phyloP scores from a whole-genome alignment of 129 eudicot species.

The Flaveria bidentis region DNA sequence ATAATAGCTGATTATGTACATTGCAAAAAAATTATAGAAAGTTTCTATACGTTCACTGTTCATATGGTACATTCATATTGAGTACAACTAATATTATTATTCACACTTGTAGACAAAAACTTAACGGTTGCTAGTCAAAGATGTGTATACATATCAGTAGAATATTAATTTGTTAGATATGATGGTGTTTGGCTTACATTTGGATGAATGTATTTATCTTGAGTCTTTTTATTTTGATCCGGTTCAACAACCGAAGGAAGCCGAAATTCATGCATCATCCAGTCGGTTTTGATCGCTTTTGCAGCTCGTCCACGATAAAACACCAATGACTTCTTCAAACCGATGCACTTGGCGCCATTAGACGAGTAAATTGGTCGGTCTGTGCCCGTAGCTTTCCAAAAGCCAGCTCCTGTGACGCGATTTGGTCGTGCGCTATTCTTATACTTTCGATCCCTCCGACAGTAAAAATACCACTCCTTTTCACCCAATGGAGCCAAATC shows the following conservation, averaged over 20 bases:
- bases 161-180: not conserved
- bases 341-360: constrained; percentile 66
- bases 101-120: too few relatives aligned
- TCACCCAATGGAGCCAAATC: constrained; percentile 85
- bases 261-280: constrained; percentile 99
- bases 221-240: constrained; percentile 45
- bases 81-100: not conserved
- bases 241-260: constrained; percentile 56
- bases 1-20: not conserved
- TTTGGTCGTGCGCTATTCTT: constrained; percentile 86
- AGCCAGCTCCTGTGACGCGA: constrained; percentile 86
- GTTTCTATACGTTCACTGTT: too few relatives aligned
- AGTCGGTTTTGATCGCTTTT: constrained; percentile 84
- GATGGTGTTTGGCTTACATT: constrained; percentile 48
- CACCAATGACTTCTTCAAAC: constrained; percentile 83
- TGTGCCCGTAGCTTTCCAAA: constrained; percentile 97
- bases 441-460: constrained; percentile 91
- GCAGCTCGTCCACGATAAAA: constrained; percentile 95
- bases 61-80: not conserved
- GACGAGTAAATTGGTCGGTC: constrained; percentile 87
- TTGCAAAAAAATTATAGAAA: too few relatives aligned
- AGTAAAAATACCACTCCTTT: constrained; percentile 95
- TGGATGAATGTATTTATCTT: constrained; percentile 53
- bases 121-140: too few relatives aligned
- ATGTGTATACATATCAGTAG: too few relatives aligned